Percentiles rank a stretch among this genome's conserved stretches.
Conservation (phyloP, 2,329 filamentous ascomycete species). For the Neofusicoccum umdonicola region DNA sequence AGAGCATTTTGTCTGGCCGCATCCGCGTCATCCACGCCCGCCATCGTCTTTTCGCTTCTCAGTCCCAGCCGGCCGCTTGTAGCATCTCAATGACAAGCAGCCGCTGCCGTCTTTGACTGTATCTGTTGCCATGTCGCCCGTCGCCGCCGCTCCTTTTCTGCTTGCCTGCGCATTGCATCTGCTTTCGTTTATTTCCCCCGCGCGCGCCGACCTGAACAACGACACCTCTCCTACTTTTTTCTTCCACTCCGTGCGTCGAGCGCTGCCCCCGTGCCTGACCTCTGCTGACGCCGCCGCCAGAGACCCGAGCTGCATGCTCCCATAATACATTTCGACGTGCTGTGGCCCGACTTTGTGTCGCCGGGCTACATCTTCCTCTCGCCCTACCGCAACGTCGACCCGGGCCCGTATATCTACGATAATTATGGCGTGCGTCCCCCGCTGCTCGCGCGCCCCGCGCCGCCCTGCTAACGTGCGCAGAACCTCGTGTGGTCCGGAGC, state of each 20-base stretch:
- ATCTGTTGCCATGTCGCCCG: conserved; percentile 2
- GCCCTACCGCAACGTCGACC: conserved; percentile 49
- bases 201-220: conserved; percentile 18
- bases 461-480: conserved; percentile 23
- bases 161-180: not conserved
- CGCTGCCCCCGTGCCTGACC: not conserved
- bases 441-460: not conserved
- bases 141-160: conserved; percentile 1
- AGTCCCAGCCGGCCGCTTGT: not conserved
- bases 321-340: conserved; percentile 26
- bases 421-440: conserved; percentile 42
- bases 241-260: conserved; percentile 16
- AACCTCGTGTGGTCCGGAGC: conserved; percentile 48
- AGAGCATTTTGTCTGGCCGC: conserved; percentile 1
- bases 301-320: conserved; percentile 40
- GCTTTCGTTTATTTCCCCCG: not conserved
- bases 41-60: not conserved
- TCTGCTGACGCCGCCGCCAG: conserved; percentile 21
- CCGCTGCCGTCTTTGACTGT: not conserved
- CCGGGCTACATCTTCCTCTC: conserved; percentile 52
- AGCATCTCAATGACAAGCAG: not conserved
- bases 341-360: conserved; percentile 20
- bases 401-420: conserved; percentile 53
- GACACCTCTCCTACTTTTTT: conserved; percentile 18
- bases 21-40: conserved; percentile 4